Evolutionary conservation across 345 rosid species (phyloP).

Genomic region (Eucalyptus sideroxylon): DNA sequence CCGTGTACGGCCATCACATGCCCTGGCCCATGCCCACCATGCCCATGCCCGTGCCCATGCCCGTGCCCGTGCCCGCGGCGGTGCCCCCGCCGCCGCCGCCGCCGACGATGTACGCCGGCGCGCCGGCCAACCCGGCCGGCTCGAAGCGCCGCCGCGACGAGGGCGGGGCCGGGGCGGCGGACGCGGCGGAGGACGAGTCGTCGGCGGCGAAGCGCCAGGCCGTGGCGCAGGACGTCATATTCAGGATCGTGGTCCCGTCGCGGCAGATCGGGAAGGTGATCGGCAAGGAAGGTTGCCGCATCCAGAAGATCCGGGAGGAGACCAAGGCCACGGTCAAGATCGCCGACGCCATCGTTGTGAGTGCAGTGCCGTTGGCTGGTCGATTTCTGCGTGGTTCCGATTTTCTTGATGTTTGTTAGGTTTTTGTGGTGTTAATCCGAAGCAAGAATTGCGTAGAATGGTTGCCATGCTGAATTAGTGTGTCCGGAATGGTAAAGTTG

Average conservation of each 20-base stretch:
- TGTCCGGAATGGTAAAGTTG: background rate
- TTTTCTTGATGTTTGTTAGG: background rate
- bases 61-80: background rate
- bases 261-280: slow-evolving; percentile 66
- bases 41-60: background rate
- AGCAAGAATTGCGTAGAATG: background rate
- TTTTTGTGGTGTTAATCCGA: background rate
- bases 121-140: background rate
- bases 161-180: background rate
- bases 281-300: slow-evolving; percentile 49
- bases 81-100: background rate
- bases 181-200: background rate
- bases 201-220: slow-evolving; percentile 27
- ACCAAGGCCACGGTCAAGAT: slow-evolving; percentile 62
- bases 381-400: background rate
- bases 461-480: background rate
- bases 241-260: slow-evolving; percentile 48
- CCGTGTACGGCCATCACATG: background rate
- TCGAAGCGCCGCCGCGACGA: slow-evolving; percentile 43
- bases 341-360: slow-evolving; percentile 49
- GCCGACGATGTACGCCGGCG: background rate
- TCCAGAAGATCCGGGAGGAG: slow-evolving; percentile 63
- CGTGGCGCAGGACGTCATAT: slow-evolving; percentile 35
- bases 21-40: background rate
- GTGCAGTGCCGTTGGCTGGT: background rate